Conservation (phyloP, 1,284 basidiomycete species). For the Golubevia sp. region DNA sequence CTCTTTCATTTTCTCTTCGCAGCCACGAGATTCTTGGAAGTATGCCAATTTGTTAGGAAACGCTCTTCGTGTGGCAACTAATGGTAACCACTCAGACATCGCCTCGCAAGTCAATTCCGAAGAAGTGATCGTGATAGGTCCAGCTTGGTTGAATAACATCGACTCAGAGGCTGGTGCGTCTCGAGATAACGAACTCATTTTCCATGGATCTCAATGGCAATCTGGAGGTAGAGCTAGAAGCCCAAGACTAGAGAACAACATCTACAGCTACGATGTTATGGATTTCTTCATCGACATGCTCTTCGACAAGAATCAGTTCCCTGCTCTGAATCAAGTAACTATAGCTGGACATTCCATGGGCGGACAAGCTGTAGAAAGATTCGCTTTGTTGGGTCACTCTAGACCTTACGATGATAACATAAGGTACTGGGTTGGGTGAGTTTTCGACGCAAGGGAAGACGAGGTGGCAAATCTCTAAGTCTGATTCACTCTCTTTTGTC, state of each 20-base stretch:
- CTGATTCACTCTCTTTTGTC: too few species aligned
- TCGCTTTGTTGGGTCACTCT: conserved; percentile 40
- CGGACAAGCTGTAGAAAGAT: conserved; percentile 39
- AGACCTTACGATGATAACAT: conserved; percentile 44
- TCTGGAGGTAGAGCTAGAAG: conserved; percentile 30
- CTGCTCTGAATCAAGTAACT: conserved; percentile 47
- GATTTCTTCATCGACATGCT: conserved; percentile 42
- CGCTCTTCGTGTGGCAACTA: conserved; percentile 25
- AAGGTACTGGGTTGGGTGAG: conserved; percentile 40
- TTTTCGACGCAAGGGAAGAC: too few species aligned
- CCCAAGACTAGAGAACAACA: conserved; percentile 16
- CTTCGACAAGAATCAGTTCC: conserved; percentile 34
- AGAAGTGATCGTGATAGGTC: conserved; percentile 32
- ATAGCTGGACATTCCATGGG: conserved; percentile 56
- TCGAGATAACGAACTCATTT: conserved; percentile 23
- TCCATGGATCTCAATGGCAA: conserved; percentile 46
- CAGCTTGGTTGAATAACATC: conserved; percentile 34
- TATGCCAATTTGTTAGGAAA: conserved; percentile 44
- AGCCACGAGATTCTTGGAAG: conserved; percentile 52
- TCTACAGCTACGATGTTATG: conserved; percentile 36
- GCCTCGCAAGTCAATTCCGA: conserved; percentile 12
- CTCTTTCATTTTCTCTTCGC: conserved; percentile 3
- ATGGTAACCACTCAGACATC: conserved; percentile 7
- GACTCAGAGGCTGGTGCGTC: conserved; percentile 32
- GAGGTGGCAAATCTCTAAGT: too few species aligned